Evolutionary conservation across 2,329 filamentous ascomycete genomes (phyloP), one percentile per base, ranked within the genome.

Genomic region (Pyricularia sp.): DNA sequence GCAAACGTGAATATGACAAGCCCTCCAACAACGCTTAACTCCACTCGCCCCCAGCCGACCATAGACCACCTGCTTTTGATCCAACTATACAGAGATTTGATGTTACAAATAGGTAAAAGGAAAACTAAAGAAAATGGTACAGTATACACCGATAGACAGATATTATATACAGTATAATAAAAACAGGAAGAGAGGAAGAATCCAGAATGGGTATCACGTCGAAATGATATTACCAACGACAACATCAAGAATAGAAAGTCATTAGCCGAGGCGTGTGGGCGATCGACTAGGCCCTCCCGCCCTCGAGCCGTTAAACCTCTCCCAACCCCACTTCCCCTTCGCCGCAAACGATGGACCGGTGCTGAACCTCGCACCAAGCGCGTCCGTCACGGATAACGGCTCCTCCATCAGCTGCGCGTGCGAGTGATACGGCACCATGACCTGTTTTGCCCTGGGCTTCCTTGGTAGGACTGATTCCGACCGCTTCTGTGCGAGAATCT

Each of bases 401-500:
- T 79, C 73, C 63, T 77, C 76, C 73, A 81, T 77, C 1, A 81
- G 75, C 50, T 77, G 70, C 17, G 80, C 69, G 68, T 77, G 76
- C 26, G 79, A 75, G 66, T 76, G 75, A 69, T 82, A 82, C 7
- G 80, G 79, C 23, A 77, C 68, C 55, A 78, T 69, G 66, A 73
- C 75, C 68, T 71, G 76, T n/a, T 23, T 68, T 6, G 5, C 20
- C 30, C n/a, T 63, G 26, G 65, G 17, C 36, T 30, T 23, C 4
- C 69, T 17, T 20, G 69, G 9, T 6, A 70, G 66, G 28, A 72
- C 71, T 25, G 72, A 68, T 31, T 73, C 72, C 50, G 72, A 84
- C 69, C 79, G 84, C 68, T 83, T 77, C 0, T 89, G 85, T 71
- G 86, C 90, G 72, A 96, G 78, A 59, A 97, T 89, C 0, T 90